phyloP scores from a whole-genome alignment of 805 yeast species.

The Metschnikowia noctiluminum region DNA sequence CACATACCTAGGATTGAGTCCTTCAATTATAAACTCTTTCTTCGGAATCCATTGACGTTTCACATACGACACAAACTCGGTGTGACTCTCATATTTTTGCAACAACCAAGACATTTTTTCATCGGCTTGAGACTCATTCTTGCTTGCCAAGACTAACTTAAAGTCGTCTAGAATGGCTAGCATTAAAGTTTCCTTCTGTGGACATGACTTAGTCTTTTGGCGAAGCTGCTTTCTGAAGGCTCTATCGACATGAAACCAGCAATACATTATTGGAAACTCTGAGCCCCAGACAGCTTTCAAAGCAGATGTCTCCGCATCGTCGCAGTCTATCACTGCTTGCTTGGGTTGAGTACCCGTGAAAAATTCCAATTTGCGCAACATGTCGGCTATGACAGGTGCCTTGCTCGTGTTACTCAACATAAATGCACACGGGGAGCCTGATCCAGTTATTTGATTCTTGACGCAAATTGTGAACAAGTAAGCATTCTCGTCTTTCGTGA shows the following conservation, averaged over 20 bases:
- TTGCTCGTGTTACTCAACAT: neutral
- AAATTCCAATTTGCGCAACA: neutral
- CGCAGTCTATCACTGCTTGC: conserved; percentile 2
- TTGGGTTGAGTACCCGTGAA: neutral
- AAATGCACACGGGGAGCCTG: neutral
- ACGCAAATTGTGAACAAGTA: neutral
- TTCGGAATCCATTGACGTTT: neutral
- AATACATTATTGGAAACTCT: neutral
- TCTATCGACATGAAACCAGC: neutral
- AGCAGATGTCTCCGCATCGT: neutral
- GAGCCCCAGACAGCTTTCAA: neutral
- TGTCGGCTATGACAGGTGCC: neutral
- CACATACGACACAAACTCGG: neutral
- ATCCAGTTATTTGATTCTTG: neutral
- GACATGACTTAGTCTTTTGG: neutral
- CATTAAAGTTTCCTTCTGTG: neutral
- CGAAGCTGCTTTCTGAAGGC: neutral
- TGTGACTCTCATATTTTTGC: neutral
- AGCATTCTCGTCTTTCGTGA: neutral
- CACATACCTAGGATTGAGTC: neutral
- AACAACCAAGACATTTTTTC: neutral
- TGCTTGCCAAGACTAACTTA: neutral
- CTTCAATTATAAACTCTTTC: neutral
- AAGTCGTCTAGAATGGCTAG: neutral
- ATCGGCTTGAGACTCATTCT: neutral